A percentile compares a stretch with the other conserved stretches of the same genome.
Conservation (phyloP, 179 eudicot species). For the Gypsophila paniculata region DNA sequence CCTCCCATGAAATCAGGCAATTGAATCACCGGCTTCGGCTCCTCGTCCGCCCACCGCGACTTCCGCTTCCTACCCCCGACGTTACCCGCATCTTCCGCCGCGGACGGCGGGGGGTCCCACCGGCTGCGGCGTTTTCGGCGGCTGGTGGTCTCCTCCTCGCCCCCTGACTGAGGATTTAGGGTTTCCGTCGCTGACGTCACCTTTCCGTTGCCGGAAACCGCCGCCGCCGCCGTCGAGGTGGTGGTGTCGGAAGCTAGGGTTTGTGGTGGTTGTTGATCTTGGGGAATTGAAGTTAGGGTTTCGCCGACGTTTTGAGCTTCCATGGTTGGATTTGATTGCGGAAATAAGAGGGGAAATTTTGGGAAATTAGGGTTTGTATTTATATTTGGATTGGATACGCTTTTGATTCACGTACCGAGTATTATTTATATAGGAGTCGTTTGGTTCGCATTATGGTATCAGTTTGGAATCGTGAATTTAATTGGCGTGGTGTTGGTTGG, state of each 20-base stretch:
- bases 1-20: constrained; percentile 89
- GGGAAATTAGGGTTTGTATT: neutral
- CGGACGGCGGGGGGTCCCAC: constrained; percentile 70
- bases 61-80: constrained; percentile 50
- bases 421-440: too few relatives aligned
- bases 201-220: constrained; percentile 5
- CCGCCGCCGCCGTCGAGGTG: neutral
- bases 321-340: constrained; percentile 14
- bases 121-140: constrained; percentile 56
- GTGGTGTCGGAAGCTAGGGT: constrained; percentile 25
- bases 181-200: constrained; percentile 30
- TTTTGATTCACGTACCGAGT: too few relatives aligned
- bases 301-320: constrained; percentile 27
- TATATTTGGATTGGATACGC: too few relatives aligned
- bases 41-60: constrained; percentile 77
- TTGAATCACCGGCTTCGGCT: constrained; percentile 58
- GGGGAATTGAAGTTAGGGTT: constrained; percentile 16
- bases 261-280: constrained; percentile 13
- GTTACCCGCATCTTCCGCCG: neutral
- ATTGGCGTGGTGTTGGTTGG: too few relatives aligned
- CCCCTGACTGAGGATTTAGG: constrained; percentile 48
- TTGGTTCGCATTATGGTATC: too few relatives aligned
- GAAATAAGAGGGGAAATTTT: neutral
- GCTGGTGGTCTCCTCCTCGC: constrained; percentile 76
- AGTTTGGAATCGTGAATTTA: too few relatives aligned